Conservation (phyloP, 2,329 filamentous ascomycete species). For the Neocucurbitaria cava region DNA sequence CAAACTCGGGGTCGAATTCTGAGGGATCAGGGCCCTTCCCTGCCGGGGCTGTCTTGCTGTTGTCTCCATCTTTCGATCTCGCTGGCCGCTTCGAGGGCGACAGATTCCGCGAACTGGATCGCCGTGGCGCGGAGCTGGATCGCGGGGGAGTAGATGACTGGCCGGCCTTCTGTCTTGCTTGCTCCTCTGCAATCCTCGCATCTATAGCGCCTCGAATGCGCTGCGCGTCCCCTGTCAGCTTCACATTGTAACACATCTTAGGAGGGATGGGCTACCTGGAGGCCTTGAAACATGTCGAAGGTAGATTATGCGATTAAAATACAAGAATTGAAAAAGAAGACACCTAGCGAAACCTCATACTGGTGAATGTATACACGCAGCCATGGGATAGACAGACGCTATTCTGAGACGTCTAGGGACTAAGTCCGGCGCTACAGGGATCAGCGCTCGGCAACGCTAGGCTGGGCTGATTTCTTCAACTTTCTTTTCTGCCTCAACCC, state of each 20-base stretch:
- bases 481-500: slow-evolving; percentile 19
- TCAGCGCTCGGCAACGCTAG: slow-evolving; percentile 2
- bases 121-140: slow-evolving; percentile 54
- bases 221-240: slow-evolving; percentile 54
- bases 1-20: slow-evolving; percentile 86
- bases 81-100: slow-evolving; percentile 47
- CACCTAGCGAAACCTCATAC: slow-evolving; percentile 9
- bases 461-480: slow-evolving; percentile 3
- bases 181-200: slow-evolving; percentile 87
- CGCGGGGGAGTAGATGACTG: slow-evolving; percentile 52
- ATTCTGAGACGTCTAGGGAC: slow-evolving; percentile 26
- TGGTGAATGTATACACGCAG: slow-evolving; percentile 25
- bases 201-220: slow-evolving; percentile 86
- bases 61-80: slow-evolving; percentile 42
- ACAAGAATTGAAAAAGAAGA: slow-evolving; percentile 11
- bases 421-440: slow-evolving; percentile 10
- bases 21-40: slow-evolving; percentile 78
- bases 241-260: background rate
- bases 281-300: slow-evolving; percentile 45
- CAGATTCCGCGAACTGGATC: slow-evolving; percentile 54
- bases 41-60: slow-evolving; percentile 46
- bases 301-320: slow-evolving; percentile 20
- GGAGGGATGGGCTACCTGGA: slow-evolving; percentile 28
- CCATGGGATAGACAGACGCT: slow-evolving; percentile 19
- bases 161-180: slow-evolving; percentile 73